Evolutionary conservation across 2,329 filamentous ascomycete species (phyloP).

Genomic region (Nigrospora oryzae): DNA sequence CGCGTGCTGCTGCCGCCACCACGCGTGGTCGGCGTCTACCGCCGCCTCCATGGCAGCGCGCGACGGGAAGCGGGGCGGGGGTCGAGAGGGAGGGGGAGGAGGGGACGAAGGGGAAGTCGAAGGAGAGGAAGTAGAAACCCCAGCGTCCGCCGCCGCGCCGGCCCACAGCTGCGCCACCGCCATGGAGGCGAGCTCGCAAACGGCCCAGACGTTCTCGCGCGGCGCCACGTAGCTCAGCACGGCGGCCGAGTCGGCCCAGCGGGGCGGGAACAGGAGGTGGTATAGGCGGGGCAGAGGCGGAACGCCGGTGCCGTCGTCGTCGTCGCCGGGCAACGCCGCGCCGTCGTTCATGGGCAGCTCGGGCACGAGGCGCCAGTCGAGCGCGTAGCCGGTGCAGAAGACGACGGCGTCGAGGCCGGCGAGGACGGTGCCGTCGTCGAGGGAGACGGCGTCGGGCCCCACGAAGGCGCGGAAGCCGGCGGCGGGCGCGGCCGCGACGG

Average conservation of each 20-base stretch:
- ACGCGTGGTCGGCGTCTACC: conserved; percentile 15
- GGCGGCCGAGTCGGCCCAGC: conserved; percentile 11
- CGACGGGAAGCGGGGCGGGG: conserved; percentile 10
- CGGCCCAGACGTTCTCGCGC: conserved; percentile 11
- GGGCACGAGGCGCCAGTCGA: conserved; percentile 12
- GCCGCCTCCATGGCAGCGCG: conserved; percentile 13
- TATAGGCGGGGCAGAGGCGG: conserved; percentile 11
- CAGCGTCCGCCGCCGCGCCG: conserved; percentile 4
- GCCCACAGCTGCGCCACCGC: conserved; percentile 22
- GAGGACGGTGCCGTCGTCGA: conserved; percentile 5
- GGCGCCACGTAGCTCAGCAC: conserved; percentile 12
- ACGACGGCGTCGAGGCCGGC: conserved; percentile 12
- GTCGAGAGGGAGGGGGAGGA: not conserved
- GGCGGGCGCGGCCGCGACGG: conserved; percentile 7
- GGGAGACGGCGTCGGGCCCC: conserved; percentile 6
- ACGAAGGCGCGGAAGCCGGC: conserved; percentile 11
- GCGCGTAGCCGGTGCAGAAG: conserved; percentile 12
- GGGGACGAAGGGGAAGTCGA: no score
- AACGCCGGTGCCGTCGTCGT: not conserved
- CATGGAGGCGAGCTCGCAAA: conserved; percentile 24
- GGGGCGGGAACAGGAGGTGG: conserved; percentile 13
- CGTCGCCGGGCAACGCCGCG: not conserved
- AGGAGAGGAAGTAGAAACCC: no score
- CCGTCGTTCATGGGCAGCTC: conserved; percentile 12
- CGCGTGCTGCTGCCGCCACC: conserved; percentile 15